Evolutionary conservation across 2,329 filamentous ascomycete species (phyloP), one percentile per base, ranked within the genome.

Genomic region (Fusarium sp.): DNA sequence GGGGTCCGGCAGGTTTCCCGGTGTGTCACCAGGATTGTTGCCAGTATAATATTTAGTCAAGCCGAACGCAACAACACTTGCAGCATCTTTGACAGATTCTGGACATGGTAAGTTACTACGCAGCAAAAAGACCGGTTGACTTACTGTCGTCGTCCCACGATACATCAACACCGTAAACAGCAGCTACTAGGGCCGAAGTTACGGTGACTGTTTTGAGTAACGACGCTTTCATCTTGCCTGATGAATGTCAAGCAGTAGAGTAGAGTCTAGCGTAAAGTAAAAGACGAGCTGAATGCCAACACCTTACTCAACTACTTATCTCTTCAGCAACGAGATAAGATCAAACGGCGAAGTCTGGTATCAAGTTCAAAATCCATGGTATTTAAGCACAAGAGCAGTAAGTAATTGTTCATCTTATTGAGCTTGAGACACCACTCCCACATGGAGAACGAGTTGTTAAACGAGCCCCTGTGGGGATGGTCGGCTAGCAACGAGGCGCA

Each of bases 21-120:
- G 84, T 0, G 80, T 80, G 69, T 89, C 86, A 57, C 87, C 87
- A 0, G 87, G 87, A 69, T 86, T 84, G 77, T 89, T 88, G 54
- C 87, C 87, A 1, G 83, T 84, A 68, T 87, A 87, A 71, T 80
- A 87, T 42, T 80, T 83, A 71, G 84, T 78, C 46, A 86, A 65
- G 21, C 82, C 83, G 54, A 78, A 84, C 16, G 84, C 84, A 54
- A 85, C 80, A n/a, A 81, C 84, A 48, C 77, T 76, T 4, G 85
- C 84, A 3, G 83, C 83, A 13, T 79, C 73, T 58, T 85, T 86
- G 52, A 88, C 74, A 0, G 86, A 87, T 39, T 78, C 85, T 88
- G 8, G 5, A 4, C 1, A 16, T 15, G 5, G 24, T 42, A 6
- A 52, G n/a, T n/a, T 12, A 42, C n/a, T 11, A 16, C 10, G 3